Conservation (phyloP, 208 protist species). For the Acanthamoeba royreba region DNA sequence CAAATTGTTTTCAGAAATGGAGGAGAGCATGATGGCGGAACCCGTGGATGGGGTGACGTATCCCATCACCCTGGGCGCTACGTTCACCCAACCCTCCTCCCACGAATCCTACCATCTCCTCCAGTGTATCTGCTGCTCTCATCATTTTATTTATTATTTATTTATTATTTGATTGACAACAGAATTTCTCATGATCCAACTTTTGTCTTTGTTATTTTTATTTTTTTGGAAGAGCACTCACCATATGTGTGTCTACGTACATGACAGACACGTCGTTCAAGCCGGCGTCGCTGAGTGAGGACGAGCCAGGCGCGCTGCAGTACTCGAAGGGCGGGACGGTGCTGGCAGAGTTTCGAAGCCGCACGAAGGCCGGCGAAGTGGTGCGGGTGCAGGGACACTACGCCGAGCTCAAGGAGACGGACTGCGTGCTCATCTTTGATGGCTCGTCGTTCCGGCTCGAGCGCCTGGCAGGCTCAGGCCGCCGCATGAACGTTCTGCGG, state of each 20-base stretch:
- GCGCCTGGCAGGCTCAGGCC: neutral
- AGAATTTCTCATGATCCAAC: too few relatives aligned
- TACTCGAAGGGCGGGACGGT: neutral
- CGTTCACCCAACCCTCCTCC: neutral
- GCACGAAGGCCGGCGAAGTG: neutral
- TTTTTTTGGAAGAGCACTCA: too few relatives aligned
- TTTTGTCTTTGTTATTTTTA: too few relatives aligned
- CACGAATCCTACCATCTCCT: neutral
- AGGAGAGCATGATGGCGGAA: neutral
- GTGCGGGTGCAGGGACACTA: conserved; percentile 1
- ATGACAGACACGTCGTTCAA: neutral
- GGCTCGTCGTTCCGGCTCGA: neutral
- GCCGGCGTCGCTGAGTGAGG: neutral
- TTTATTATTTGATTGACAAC: too few relatives aligned
- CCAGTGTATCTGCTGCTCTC: too few relatives aligned
- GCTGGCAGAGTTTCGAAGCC: neutral
- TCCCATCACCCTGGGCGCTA: neutral
- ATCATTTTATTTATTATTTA: too few relatives aligned
- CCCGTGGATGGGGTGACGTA: neutral
- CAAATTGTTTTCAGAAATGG: too few relatives aligned
- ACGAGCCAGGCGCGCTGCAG: neutral
- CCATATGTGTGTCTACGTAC: too few relatives aligned
- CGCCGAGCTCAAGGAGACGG: neutral
- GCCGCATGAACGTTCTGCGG: neutral
- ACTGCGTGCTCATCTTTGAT: conserved; percentile 14